A percentile compares a stretch with the other conserved stretches of the same genome.
Conservation (phyloP, 1,284 basidiomycete genomes). For the Fomes fomentarius region DNA sequence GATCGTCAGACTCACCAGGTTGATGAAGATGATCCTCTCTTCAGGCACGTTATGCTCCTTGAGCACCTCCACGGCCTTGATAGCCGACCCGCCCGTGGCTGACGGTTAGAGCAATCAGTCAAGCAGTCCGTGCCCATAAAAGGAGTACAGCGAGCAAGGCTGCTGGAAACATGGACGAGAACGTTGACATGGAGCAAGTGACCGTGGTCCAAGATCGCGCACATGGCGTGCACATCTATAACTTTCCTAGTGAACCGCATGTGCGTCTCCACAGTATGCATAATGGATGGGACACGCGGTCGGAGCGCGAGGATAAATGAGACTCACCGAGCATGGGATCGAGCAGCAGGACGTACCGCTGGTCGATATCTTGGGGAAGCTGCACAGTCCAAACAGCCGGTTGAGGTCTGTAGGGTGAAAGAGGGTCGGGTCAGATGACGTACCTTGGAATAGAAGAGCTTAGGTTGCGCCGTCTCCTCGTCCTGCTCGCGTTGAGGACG, state of each 20-base stretch:
- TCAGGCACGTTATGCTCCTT: slow-evolving; percentile 88
- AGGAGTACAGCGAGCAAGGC: too few relatives aligned
- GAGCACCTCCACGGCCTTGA: slow-evolving; percentile 96
- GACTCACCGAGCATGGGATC: slow-evolving; percentile 96
- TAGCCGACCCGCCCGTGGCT: slow-evolving; percentile 98
- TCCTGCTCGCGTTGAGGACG: too few relatives aligned
- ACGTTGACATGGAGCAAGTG: too few relatives aligned
- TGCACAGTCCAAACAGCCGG: too few relatives aligned
- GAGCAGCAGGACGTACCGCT: slow-evolving; percentile 90
- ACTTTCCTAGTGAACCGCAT: too few relatives aligned
- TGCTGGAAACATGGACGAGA: too few relatives aligned
- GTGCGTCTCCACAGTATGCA: too few relatives aligned
- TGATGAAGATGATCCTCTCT: slow-evolving; percentile 95
- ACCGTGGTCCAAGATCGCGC: too few relatives aligned
- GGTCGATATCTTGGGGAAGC: slow-evolving; percentile 92
- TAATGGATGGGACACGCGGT: not conserved
- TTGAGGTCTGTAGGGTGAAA: too few relatives aligned
- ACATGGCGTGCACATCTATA: too few relatives aligned
- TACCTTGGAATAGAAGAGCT: slow-evolving; percentile 89
- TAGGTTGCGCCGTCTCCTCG: slow-evolving; percentile 89
- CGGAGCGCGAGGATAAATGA: not conserved
- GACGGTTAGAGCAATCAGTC: not conserved
- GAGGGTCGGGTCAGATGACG: too few relatives aligned
- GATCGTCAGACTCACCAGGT: slow-evolving; percentile 85
- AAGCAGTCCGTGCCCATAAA: not conserved